Conservation (phyloP, 2,329 filamentous ascomycete genomes). For the Ophiostoma ulmi region DNA sequence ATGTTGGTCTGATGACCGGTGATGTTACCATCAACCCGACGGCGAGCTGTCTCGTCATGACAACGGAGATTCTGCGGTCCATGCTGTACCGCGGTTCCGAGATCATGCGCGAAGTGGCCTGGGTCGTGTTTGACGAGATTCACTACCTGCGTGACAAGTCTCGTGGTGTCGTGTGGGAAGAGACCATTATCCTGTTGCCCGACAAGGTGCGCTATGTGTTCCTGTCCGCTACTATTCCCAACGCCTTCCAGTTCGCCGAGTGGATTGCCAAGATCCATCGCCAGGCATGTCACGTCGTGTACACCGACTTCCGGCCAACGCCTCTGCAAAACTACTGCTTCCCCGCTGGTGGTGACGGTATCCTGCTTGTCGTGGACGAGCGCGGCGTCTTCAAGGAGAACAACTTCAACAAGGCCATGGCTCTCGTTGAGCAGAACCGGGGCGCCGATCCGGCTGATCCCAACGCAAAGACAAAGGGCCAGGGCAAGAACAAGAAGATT, state of each 20-base stretch:
- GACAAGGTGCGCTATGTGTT: slow-evolving; percentile 99
- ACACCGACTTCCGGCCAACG: slow-evolving; percentile 96
- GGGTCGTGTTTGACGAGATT: slow-evolving; percentile 98
- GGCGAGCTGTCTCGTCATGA: slow-evolving; percentile 97
- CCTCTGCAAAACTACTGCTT: slow-evolving; percentile 98
- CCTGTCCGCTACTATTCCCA: slow-evolving; percentile 94
- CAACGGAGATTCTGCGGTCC: slow-evolving; percentile 95
- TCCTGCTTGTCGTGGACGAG: slow-evolving; percentile 91
- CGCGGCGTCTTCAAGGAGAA: slow-evolving; percentile 94
- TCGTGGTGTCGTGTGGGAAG: slow-evolving; percentile 96
- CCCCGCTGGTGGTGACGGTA: slow-evolving; percentile 84
- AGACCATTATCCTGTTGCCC: slow-evolving; percentile 94
- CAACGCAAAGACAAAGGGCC: slow-evolving; percentile 75
- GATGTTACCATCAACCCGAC: slow-evolving; percentile 99
- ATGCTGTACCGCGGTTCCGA: slow-evolving; percentile 98
- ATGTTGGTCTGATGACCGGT: slow-evolving; percentile 96
- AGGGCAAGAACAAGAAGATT: slow-evolving; percentile 84
- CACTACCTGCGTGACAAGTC: slow-evolving; percentile 96
- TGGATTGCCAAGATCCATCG: slow-evolving; percentile 98
- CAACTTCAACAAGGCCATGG: slow-evolving; percentile 96
- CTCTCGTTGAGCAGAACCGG: slow-evolving; percentile 78
- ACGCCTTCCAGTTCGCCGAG: slow-evolving; percentile 98
- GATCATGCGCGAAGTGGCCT: slow-evolving; percentile 98
- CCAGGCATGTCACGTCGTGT: slow-evolving; percentile 97
- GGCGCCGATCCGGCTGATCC: slow-evolving; percentile 77